Base-by-base conservation (phyloP, 805 yeast species). In the Candida easanensis region DNA sequence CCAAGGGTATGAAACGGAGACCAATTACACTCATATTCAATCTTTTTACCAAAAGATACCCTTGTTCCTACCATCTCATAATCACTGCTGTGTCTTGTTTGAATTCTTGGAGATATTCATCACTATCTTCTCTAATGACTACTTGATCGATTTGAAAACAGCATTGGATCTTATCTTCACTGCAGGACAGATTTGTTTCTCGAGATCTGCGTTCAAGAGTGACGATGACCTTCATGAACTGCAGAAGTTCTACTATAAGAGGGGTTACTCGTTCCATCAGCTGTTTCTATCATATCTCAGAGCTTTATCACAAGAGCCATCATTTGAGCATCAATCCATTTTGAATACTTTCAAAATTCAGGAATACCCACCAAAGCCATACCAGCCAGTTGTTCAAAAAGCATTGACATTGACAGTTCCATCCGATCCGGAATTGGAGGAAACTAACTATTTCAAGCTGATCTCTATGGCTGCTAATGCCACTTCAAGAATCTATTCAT, bases 371-470 rank as follows among this genome's bases (percentile, higher is more conserved):
- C 68, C 67, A 38, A 37, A 44, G 20, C 60, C 59, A 6, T 64
- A 64, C 47, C 42, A 50, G 38, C 66, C 69, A 16, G 44, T 58
- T 2, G 56, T 63, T 7, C 67, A 66, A 42, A 61, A 60, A 45
- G 70, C 69, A 1, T 50, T 66, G 38, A 63, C 68, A 1, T 40
- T 66, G 23, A 63, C 69, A 0, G 58, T 66, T 19, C 69, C 69
- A 15, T 32, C 39, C 36, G 57, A 54, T 41, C 38, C 31, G 14
- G 57, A 53, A 26, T 27, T 48, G 21, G 33, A 42, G 27, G 28
- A 36, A 2, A 60, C 62, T 5, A 65, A 63, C 38, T 64, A 64
- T 42, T 60, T 55, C 53, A 63, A 55, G 52, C 49, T 60, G 45
- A 62, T 61, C 42, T 64, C 49, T 49, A 63, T 50, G 53, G 69